These are phyloP conservation scores for Lactuca sativa DNA, from an alignment of 129 eudicot species.

Conservation along the genomic window DNA sequence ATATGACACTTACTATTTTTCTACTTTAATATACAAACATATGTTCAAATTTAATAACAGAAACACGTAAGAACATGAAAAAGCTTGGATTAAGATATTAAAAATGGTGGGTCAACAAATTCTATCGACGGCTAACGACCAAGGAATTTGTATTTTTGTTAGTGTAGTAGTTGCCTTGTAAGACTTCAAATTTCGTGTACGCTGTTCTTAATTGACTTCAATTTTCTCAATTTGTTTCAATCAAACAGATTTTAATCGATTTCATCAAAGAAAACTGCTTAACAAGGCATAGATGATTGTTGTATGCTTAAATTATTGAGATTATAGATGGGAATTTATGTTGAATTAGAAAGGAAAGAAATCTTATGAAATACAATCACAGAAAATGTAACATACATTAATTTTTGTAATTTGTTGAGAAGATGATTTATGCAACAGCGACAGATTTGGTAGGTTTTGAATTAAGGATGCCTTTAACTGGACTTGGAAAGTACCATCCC, in stretches of 20 bases:
- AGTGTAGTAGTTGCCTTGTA: conserved; percentile 16
- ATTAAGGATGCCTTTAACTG: conserved; percentile 64
- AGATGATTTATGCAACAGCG: conserved; percentile 48
- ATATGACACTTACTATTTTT: conserved; percentile 8
- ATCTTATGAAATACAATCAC: conserved; percentile 1
- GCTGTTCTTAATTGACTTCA: conserved; percentile 10
- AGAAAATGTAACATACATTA: conserved; percentile 7
- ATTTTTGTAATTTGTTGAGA: conserved; percentile 18
- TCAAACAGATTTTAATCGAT: neutral
- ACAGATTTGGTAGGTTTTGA: conserved; percentile 48
- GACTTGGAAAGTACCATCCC: conserved; percentile 81
- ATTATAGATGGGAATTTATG: neutral
- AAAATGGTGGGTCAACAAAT: conserved; percentile 16
- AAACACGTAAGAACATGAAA: neutral
- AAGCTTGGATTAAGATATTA: neutral
- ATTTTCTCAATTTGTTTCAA: neutral
- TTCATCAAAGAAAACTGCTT: neutral
- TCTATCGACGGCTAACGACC: conserved; percentile 23
- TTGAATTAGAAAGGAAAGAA: neutral
- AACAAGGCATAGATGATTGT: neutral
- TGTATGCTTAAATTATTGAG: neutral
- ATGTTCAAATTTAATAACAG: neutral
- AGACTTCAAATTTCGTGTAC: conserved; percentile 13
- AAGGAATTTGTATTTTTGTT: neutral
- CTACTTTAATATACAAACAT: neutral